A percentile compares a stretch with the other conserved stretches of the same genome.
These are phyloP conservation scores for Herpetospermum pedunculosum DNA, from an alignment of 306 rosid genomes.

Conservation along the genomic window DNA sequence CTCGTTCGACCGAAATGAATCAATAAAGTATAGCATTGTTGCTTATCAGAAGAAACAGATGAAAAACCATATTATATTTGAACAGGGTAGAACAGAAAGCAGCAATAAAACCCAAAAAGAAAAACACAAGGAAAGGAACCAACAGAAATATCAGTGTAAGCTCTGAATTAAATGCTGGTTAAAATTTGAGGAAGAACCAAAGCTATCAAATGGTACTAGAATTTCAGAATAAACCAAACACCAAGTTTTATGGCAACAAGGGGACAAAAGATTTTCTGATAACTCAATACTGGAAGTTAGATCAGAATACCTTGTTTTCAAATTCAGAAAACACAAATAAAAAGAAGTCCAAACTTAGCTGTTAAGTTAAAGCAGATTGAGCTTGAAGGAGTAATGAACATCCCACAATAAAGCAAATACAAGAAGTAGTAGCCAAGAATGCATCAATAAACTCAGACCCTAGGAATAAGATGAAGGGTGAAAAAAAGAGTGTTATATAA, in stretches of 20 bases:
- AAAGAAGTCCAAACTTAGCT: background rate
- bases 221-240: background rate
- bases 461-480: background rate
- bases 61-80: background rate
- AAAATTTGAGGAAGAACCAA: too few species aligned
- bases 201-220: background rate
- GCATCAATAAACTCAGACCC: background rate
- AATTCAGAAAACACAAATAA: background rate
- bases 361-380: background rate
- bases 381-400: background rate
- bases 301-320: background rate
- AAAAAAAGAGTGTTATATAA: background rate
- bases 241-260: background rate
- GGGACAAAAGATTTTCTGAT: background rate
- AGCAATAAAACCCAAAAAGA: background rate
- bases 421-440: slow-evolving; percentile 6
- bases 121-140: background rate
- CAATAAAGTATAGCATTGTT: background rate
- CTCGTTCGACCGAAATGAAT: background rate
- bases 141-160: background rate
- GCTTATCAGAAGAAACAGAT: background rate
- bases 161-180: too few species aligned
- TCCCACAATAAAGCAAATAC: background rate
- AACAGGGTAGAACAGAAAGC: background rate
- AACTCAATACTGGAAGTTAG: background rate